phyloP scores from a whole-genome alignment of 2,329 filamentous ascomycete genomes.

The Sphaerulina musiva region DNA sequence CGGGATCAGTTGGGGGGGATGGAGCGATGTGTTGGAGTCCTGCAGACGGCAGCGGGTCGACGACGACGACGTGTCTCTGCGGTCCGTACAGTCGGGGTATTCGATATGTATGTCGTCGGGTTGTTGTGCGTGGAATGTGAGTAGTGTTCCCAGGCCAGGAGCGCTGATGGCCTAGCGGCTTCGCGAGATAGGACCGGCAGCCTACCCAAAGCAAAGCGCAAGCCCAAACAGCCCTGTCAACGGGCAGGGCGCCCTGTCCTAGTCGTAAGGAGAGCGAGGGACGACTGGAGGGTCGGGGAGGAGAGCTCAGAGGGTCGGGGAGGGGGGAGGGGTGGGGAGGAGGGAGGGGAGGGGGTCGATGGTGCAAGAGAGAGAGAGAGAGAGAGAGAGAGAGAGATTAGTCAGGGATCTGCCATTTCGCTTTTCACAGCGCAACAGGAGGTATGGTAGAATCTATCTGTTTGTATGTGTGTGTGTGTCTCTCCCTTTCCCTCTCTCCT shows the following conservation, averaged over 20 bases:
- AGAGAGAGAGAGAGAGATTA: not conserved
- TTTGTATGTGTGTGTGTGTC: too few species aligned
- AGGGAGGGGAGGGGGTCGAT: not conserved
- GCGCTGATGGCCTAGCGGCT: not conserved
- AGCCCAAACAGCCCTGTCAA: not conserved
- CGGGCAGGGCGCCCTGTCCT: not conserved
- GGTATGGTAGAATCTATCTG: not conserved
- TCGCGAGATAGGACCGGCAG: not conserved
- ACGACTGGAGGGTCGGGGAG: too few species aligned
- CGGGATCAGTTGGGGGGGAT: not conserved
- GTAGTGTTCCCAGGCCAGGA: too few species aligned
- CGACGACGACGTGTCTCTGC: not conserved
- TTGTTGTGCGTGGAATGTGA: slow-evolving; percentile 5
- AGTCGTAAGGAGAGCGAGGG: too few species aligned
- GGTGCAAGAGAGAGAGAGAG: not conserved
- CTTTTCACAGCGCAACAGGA: not conserved
- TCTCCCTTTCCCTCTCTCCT: too few species aligned
- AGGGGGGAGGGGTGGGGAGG: not conserved
- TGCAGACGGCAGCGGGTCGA: not conserved
- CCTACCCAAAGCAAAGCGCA: not conserved
- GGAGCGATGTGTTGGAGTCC: not conserved
- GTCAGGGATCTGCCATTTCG: not conserved
- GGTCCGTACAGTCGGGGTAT: not conserved
- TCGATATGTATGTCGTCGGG: not conserved
- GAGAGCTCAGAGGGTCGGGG: too few species aligned